Evolutionary conservation across 1,284 basidiomycete genomes (phyloP).

Genomic region (Moniliophthora roreri): DNA sequence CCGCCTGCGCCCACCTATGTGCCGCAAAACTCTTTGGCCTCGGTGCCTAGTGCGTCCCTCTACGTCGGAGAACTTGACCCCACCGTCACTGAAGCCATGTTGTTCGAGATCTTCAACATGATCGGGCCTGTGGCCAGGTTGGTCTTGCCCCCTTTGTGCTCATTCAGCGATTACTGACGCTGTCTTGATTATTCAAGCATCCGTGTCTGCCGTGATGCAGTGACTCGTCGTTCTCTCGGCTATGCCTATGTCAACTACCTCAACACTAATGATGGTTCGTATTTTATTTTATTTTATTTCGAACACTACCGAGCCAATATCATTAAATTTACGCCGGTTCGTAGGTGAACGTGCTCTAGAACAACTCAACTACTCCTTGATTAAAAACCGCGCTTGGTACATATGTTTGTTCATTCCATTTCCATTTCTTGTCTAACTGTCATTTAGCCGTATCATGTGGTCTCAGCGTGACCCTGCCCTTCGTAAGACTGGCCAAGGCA

Average conservation of each 20-base stretch:
- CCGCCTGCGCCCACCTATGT: constrained; percentile 14
- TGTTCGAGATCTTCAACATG: constrained; percentile 99
- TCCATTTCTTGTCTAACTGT: constrained; percentile 11
- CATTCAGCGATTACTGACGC: constrained; percentile 5
- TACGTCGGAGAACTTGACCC: constrained; percentile 99
- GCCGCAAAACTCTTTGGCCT: constrained; percentile 51
- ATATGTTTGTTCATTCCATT: background rate
- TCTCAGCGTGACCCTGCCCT: constrained; percentile 99
- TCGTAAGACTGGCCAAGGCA: constrained; percentile 99
- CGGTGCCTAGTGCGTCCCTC: constrained; percentile 87
- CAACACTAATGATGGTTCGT: constrained; percentile 88
- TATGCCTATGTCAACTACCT: constrained; percentile 99
- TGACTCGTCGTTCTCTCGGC: constrained; percentile 98
- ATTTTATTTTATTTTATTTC: constrained; percentile 3
- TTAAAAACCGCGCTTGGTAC: constrained; percentile 96
- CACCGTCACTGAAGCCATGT: constrained; percentile 98
- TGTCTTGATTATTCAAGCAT: constrained; percentile 58
- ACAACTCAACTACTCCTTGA: constrained; percentile 99
- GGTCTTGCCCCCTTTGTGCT: constrained; percentile 23
- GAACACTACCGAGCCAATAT: no score
- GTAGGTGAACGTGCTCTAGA: constrained; percentile 96
- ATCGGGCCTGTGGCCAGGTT: constrained; percentile 97
- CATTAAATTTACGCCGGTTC: constrained; percentile 15
- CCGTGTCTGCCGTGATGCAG: constrained; percentile 99
- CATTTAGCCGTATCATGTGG: constrained; percentile 97